Conservation (phyloP, 2,329 filamentous ascomycete species). For the Beauveria australis region DNA sequence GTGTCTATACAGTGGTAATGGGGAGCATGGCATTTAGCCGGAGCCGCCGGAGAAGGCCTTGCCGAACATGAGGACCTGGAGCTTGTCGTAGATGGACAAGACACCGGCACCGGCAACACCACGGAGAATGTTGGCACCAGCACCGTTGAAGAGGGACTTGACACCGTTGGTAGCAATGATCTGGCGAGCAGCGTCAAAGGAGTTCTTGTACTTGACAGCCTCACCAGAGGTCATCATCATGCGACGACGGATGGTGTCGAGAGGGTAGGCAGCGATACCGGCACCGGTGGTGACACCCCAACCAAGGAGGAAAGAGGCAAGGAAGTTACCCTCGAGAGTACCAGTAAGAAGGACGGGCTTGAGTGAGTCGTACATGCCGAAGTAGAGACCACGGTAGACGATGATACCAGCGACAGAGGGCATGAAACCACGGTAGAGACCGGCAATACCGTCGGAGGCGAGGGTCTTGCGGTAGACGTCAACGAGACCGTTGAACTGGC, state of each 20-base stretch:
- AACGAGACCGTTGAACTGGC: conserved; percentile 99
- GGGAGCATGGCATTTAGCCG: conserved; percentile 33
- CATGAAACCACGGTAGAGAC: conserved; percentile 99
- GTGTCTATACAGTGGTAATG: conserved; percentile 35
- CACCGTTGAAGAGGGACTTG: conserved; percentile 99
- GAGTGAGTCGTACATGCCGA: conserved; percentile 99
- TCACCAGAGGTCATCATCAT: conserved; percentile 99
- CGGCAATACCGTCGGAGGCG: conserved; percentile 94
- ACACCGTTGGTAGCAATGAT: conserved; percentile 97
- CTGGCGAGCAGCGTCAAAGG: conserved; percentile 89
- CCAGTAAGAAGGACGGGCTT: conserved; percentile 97
- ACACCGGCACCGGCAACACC: conserved; percentile 99
- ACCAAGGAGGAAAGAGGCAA: conserved; percentile 97
- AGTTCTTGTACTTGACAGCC: conserved; percentile 99
- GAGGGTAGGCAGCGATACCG: conserved; percentile 99
- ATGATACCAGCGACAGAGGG: conserved; percentile 98
- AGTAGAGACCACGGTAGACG: conserved; percentile 99
- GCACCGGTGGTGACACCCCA: conserved; percentile 99
- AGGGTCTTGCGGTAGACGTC: conserved; percentile 99
- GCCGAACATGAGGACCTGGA: conserved; percentile 98
- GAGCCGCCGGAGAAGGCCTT: conserved; percentile 86
- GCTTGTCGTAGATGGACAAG: conserved; percentile 99
- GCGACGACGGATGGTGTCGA: conserved; percentile 99
- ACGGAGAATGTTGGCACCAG: conserved; percentile 99
- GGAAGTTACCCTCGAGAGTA: conserved; percentile 92